A percentile compares a stretch with the other conserved stretches of the same genome.
phyloP scores from a whole-genome alignment of 306 rosid genomes.

The Prunus mongolica region DNA sequence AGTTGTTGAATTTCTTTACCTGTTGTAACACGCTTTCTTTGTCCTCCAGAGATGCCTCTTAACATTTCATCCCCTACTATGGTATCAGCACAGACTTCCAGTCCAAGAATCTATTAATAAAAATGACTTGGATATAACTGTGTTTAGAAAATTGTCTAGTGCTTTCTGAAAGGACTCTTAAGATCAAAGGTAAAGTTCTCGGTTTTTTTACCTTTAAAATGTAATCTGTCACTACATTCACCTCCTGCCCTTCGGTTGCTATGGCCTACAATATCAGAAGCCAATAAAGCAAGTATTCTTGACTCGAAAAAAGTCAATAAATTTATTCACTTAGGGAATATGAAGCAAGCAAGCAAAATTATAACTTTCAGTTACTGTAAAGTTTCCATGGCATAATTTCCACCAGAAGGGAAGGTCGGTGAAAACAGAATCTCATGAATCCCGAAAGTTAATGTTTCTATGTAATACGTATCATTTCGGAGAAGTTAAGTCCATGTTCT shows the following conservation, averaged over 20 bases:
- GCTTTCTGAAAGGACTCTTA: not conserved
- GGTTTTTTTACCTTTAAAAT: slow-evolving; percentile 27
- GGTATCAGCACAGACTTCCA: slow-evolving; percentile 44
- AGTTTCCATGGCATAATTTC: not conserved
- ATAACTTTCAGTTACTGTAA: not conserved
- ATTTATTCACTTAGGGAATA: not conserved
- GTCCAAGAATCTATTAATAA: slow-evolving; percentile 34
- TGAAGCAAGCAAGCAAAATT: not conserved
- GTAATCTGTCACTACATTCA: slow-evolving; percentile 36
- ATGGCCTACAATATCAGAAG: slow-evolving; percentile 26
- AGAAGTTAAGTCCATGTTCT: too few species aligned
- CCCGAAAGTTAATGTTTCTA: not conserved
- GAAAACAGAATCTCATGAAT: too few species aligned
- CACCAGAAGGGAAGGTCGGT: not conserved
- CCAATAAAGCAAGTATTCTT: not conserved
- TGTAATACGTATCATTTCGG: too few species aligned
- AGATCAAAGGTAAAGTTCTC: not conserved
- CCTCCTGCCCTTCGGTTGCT: slow-evolving; percentile 31
- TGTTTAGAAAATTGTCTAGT: not conserved
- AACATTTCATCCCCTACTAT: slow-evolving; percentile 40
- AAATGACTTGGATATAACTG: not conserved
- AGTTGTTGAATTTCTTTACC: slow-evolving; percentile 22
- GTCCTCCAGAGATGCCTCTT: slow-evolving; percentile 53
- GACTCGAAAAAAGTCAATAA: not conserved
- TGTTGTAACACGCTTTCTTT: slow-evolving; percentile 47